Base-by-base conservation (phyloP, 2,329 filamentous ascomycete species). In the Hirsutella thompsonii region DNA sequence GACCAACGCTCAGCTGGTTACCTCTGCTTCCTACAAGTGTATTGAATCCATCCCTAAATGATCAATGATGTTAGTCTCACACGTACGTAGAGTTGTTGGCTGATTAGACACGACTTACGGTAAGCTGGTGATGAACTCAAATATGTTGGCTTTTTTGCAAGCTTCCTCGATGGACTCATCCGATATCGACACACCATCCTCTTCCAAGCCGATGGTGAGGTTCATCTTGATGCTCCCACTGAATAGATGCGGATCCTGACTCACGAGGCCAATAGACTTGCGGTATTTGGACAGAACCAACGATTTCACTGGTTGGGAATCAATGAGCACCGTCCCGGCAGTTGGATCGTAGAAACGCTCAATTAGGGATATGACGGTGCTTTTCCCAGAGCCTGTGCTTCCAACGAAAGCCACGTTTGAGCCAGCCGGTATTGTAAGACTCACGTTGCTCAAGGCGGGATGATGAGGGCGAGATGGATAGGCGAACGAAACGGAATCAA, bases 71-170 rank as follows among this genome's bases (percentile, higher is more conserved):
- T n/a, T n/a, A n/a, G n/a, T n/a, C n/a, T n/a, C n/a, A n/a, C n/a
- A n/a, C n/a, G n/a, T n/a, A n/a, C n/a, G 9, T 30, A 30, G 9
- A 30, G 9, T 9, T 70, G 69, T 0, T n/a, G n/a, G n/a, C n/a
- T n/a, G n/a, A n/a, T 11, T 28, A 20, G 28, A 21, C 14, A 34
- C 8, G 32, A 34, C 32, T 34, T 34, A 34, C 32, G 45, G 45
- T 5, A 75, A 57, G 0, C 63, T 72, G 10, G 52, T 49, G 35
- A 74, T 64, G 48, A 74, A 75, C 1, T 78, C 73, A 42, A 79
- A 66, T 40, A 81, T 72, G 1, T 73, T 69, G 2, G 71, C 71
- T 40, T 55, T 52, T 34, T 47, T 53, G 33, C 56, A 59, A 2
- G 54, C 47, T 11, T 26, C 23, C 18, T 54, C 45, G 4, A 59